phyloP scores from a whole-genome alignment of 495 filamentous ascomycete species.

The Paragyromitra xinjiangensis region DNA sequence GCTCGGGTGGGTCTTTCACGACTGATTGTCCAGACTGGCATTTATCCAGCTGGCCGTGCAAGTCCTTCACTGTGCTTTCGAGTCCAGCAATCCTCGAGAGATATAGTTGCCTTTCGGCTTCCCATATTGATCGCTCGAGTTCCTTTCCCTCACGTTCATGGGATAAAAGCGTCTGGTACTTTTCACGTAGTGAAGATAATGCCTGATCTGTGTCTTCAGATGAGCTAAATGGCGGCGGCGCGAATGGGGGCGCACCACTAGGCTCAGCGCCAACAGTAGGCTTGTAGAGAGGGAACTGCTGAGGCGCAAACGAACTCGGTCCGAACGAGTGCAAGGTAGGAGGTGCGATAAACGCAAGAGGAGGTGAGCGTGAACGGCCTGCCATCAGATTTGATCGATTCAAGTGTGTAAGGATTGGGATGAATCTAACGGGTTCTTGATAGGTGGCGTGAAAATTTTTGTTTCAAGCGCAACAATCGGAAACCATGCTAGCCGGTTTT shows the following conservation, averaged over 20 bases:
- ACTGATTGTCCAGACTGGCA: constrained; percentile 10
- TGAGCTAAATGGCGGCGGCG: constrained; percentile 37
- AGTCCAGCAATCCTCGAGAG: constrained; percentile 28
- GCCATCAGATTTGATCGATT: constrained; percentile 49
- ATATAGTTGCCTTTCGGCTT: constrained; percentile 39
- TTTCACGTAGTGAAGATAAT: constrained; percentile 48
- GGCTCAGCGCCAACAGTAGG: constrained; percentile 9
- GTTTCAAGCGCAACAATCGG: constrained; percentile 47
- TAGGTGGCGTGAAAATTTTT: constrained; percentile 50
- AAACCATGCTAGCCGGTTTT: constrained; percentile 38
- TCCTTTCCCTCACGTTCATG: constrained; percentile 43
- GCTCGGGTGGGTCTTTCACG: constrained; percentile 6
- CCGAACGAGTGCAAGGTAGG: constrained; percentile 31
- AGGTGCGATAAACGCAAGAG: constrained; percentile 50
- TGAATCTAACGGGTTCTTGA: constrained; percentile 51
- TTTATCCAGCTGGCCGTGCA: constrained; percentile 39
- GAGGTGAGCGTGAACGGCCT: constrained; percentile 48
- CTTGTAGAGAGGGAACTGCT: constrained; percentile 32
- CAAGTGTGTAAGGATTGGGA: constrained; percentile 43
- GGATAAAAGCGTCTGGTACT: constrained; percentile 42
- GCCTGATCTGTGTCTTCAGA: constrained; percentile 26
- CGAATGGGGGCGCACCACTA: constrained; percentile 37
- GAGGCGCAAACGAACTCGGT: constrained; percentile 27
- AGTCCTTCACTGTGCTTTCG: constrained; percentile 25
- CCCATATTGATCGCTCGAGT: constrained; percentile 47